Evolutionary conservation across 2,329 filamentous ascomycete species (phyloP).

Genomic region (Pseudocercospora fijiensis): DNA sequence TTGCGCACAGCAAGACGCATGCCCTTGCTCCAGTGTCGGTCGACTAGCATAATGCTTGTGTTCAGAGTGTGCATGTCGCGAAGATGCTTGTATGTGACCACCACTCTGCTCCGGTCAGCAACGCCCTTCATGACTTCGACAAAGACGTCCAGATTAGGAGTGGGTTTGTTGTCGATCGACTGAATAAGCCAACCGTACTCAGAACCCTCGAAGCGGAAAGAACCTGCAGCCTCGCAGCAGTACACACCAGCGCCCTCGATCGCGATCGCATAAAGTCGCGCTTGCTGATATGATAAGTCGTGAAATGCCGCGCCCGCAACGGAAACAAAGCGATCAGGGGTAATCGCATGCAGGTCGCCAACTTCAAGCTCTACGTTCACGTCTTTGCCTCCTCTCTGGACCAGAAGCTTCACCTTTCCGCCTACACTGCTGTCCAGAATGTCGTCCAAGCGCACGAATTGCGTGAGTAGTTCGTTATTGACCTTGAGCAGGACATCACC

Average conservation of each 20-base stretch:
- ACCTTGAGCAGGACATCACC: constrained; percentile 92
- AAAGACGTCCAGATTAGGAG: constrained; percentile 82
- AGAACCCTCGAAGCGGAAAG: constrained; percentile 88
- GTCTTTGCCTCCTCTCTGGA: constrained; percentile 87
- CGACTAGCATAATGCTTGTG: constrained; percentile 87
- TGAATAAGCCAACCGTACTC: constrained; percentile 93
- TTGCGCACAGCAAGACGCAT: constrained; percentile 93
- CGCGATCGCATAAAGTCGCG: constrained; percentile 89
- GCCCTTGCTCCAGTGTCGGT: constrained; percentile 92
- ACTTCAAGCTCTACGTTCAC: constrained; percentile 81
- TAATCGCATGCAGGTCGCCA: constrained; percentile 89
- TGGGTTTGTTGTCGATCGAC: constrained; percentile 86
- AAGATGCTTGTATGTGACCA: constrained; percentile 94
- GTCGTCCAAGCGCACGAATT: constrained; percentile 87
- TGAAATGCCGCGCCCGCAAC: constrained; percentile 95
- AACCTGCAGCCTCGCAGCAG: constrained; percentile 90
- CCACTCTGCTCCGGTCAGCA: constrained; percentile 76
- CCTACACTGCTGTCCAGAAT: constrained; percentile 87
- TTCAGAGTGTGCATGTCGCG: constrained; percentile 91
- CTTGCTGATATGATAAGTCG: constrained; percentile 94
- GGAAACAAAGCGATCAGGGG: constrained; percentile 90
- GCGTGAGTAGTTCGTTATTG: constrained; percentile 87
- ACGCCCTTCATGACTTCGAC: constrained; percentile 87
- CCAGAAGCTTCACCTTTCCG: constrained; percentile 70
- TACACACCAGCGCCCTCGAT: constrained; percentile 77